Percentiles rank a stretch among this genome's conserved stretches.
Conservation (phyloP, 202 grass and related monocot genomes). For the Eragrostis tef region DNA sequence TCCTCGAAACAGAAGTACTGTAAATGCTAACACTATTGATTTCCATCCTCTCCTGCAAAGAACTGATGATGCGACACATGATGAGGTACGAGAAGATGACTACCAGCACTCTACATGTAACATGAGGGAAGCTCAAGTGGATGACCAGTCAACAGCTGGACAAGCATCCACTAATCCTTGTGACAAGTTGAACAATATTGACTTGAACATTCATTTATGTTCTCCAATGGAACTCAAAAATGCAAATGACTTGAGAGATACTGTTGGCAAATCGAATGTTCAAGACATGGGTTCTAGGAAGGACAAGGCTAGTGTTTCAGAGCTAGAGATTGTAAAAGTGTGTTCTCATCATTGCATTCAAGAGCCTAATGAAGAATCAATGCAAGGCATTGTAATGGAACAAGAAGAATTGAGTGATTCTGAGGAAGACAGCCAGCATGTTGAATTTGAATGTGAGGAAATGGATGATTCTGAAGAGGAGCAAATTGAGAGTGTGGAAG, state of each 20-base stretch:
- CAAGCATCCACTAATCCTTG: conserved; percentile 46
- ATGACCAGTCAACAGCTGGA: conserved; percentile 45
- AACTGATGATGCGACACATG: conserved; percentile 53
- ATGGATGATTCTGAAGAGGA: conserved; percentile 92
- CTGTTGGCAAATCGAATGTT: conserved; percentile 36
- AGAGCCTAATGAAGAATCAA: conserved; percentile 63
- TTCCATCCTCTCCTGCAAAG: conserved; percentile 91
- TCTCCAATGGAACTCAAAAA: conserved; percentile 51
- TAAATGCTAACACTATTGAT: conserved; percentile 66
- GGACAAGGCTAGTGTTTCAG: conserved; percentile 39
- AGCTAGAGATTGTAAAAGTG: conserved; percentile 42
- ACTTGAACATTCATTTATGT: conserved; percentile 80
- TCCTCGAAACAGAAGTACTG: conserved; percentile 41
- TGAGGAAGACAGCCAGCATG: conserved; percentile 71
- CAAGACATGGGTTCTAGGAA: conserved; percentile 38
- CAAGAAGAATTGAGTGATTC: conserved; percentile 96
- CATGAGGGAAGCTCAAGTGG: conserved; percentile 43
- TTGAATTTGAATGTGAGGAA: conserved; percentile 90
- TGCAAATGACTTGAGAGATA: conserved; percentile 40
- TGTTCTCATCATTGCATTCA: conserved; percentile 46
- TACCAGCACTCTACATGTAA: conserved; percentile 29
- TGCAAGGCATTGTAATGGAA: conserved; percentile 85
- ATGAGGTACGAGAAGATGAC: conserved; percentile 46
- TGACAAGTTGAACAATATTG: conserved; percentile 67
- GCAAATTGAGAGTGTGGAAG: conserved; percentile 44